phyloP scores from a whole-genome alignment of 805 yeast genomes.

The Cyberlindnera saturnus region DNA sequence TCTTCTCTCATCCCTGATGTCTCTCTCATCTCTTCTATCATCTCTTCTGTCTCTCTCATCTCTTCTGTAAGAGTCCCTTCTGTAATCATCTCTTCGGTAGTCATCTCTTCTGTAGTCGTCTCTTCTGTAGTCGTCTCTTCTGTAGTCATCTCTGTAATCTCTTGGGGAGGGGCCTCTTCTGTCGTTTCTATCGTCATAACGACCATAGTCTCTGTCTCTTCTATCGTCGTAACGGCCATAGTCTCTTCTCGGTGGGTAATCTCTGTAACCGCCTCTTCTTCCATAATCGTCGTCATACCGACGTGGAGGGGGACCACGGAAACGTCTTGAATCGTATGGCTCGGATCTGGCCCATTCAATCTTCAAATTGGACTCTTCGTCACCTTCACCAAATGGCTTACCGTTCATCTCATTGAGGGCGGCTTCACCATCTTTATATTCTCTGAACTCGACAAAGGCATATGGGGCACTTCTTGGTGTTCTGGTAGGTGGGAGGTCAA shows the following conservation, averaged over 20 bases:
- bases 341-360: constrained; percentile 54
- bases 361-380: constrained; percentile 28
- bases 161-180: constrained; percentile 14
- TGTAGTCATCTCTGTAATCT: constrained; percentile 7
- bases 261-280: constrained; percentile 18
- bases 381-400: constrained; percentile 29
- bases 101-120: constrained; percentile 13
- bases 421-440: constrained; percentile 45
- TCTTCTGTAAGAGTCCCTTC: too few species aligned
- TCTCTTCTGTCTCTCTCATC: constrained; percentile 4
- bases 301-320: constrained; percentile 6
- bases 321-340: constrained; percentile 32
- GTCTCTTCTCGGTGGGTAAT: constrained; percentile 15
- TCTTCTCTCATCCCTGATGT: constrained; percentile 10
- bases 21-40: constrained; percentile 4
- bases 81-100: constrained; percentile 6
- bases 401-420: constrained; percentile 40
- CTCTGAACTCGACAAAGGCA: constrained; percentile 58
- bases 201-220: constrained; percentile 5
- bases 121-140: constrained; percentile 15
- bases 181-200: constrained; percentile 11
- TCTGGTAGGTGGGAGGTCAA: constrained; percentile 60
- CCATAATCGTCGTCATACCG: constrained; percentile 11
- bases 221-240: constrained; percentile 10
- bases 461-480: constrained; percentile 52